Base-by-base conservation (phyloP, 192 early-diverging fungal genomes). In the Entomortierella parvispora region DNA sequence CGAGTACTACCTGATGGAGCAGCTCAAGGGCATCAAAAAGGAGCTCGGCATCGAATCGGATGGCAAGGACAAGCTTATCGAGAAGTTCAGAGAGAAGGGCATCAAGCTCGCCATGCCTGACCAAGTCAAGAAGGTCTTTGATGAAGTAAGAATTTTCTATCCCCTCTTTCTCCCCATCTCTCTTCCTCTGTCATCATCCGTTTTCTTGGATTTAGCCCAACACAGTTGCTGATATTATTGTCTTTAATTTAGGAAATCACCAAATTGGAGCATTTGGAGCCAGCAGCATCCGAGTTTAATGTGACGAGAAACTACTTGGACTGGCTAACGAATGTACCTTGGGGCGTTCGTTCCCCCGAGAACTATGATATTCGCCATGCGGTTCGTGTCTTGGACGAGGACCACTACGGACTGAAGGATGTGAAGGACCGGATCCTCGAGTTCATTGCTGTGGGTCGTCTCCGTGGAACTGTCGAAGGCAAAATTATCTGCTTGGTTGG, bases 1-100 rank as follows among this genome's bases (percentile, higher is more conserved):
- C 68, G 98, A 99, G 81, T 99, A 96, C 84, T 99, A 96, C 62
- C 80, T 99, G 80, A 98, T 97, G 96, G 98, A 99, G 84, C 98
- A 99, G 81, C 87, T 99, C 65, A 98, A 97, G 82, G 96, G 96
- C 1, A 99, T 99, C 80, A 99, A 99, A 81, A 97, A 97, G 85
- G 96, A 99, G 82, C 86, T 99, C 18, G 98, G 98, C 12, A 88
- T 99, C 34, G 98, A 99, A 71, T 90, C 87, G 53, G 98, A 99
- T 71, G 98, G 98, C 48, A 99, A 99, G 81, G 98, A 99, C 71
- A 99, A 97, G 77, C 80, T 99, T 43, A 91, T 97, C 9, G 94
- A 94, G 57, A 92, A 93, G 71, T 99, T 99, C 74, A 96, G 92
- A 75, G 94, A 90, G 52, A 91, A 94, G 66, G 94, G 91, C 0